phyloP scores from a whole-genome alignment of 106 monocot species.

The Dioscorea alata region DNA sequence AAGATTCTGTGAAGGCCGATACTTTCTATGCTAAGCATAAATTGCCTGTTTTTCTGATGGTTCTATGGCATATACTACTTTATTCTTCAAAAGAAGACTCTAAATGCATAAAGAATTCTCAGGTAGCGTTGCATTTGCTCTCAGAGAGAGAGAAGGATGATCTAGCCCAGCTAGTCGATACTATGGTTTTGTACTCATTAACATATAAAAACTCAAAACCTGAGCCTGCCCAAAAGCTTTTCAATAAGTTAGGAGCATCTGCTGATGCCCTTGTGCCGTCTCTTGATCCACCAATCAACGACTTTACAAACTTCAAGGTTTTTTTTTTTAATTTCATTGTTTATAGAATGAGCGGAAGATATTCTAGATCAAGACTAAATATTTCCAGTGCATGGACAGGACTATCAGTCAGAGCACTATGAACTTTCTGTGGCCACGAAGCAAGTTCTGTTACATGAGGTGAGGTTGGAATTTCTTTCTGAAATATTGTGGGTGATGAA shows the following conservation, averaged over 20 bases:
- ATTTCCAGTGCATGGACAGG: slow-evolving; percentile 31
- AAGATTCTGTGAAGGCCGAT: too few species aligned
- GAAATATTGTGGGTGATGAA: too few species aligned
- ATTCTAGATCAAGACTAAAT: not conserved
- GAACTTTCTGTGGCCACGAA: slow-evolving; percentile 67
- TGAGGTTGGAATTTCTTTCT: slow-evolving; percentile 10
- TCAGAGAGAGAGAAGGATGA: slow-evolving; percentile 83
- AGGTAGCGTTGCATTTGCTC: slow-evolving; percentile 85
- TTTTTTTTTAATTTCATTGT: slow-evolving; percentile 1
- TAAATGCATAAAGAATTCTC: not conserved
- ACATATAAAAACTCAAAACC: slow-evolving; percentile 68
- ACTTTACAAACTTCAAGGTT: slow-evolving; percentile 82
- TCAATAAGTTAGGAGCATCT: slow-evolving; percentile 23
- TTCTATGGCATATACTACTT: too few species aligned
- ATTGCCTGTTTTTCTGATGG: too few species aligned
- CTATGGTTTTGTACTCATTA: slow-evolving; percentile 80
- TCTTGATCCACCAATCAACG: slow-evolving; percentile 68
- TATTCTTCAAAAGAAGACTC: too few species aligned
- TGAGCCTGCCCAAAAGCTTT: slow-evolving; percentile 22
- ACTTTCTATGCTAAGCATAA: too few species aligned
- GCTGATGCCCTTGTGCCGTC: slow-evolving; percentile 40
- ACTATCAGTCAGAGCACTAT: slow-evolving; percentile 44
- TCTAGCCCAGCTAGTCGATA: slow-evolving; percentile 70
- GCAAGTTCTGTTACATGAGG: slow-evolving; percentile 87
- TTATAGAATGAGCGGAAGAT: not conserved